Percentiles rank a stretch among this genome's conserved stretches.
phyloP scores from a whole-genome alignment of 345 rosid species.

The Melaleuca alternifolia region DNA sequence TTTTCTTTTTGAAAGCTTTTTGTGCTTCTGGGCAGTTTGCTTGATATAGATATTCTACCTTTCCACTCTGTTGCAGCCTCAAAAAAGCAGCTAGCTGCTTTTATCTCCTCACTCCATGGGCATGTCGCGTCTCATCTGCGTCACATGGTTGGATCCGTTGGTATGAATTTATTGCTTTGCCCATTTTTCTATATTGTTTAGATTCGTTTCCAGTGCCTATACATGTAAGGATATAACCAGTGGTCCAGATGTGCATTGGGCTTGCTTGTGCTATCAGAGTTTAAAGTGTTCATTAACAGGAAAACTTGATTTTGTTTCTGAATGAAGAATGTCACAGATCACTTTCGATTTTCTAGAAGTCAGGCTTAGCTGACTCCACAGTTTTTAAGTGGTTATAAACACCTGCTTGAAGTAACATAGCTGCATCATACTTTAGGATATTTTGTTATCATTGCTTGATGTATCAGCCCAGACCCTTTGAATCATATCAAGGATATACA shows the following conservation, averaged over 20 bases:
- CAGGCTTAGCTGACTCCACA: background rate
- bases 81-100: slow-evolving; percentile 54
- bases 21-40: background rate
- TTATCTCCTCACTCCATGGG: slow-evolving; percentile 72
- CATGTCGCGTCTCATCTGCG: slow-evolving; percentile 74
- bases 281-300: background rate
- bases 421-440: background rate
- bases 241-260: background rate
- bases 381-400: background rate
- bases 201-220: background rate
- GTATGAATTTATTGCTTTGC: slow-evolving; percentile 26
- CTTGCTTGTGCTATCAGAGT: background rate
- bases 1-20: background rate
- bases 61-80: slow-evolving; percentile 42
- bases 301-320: background rate
- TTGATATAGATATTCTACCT: background rate
- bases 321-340: background rate
- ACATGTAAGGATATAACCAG: background rate
- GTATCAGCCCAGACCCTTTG: background rate
- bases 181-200: background rate
- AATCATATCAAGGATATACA: background rate
- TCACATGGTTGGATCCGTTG: slow-evolving; percentile 87
- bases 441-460: background rate
- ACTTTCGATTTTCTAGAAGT: background rate
- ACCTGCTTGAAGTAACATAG: background rate